These are phyloP conservation scores for Primulina huaijiensis DNA, from an alignment of 257 asterid species.

Conservation along the genomic window DNA sequence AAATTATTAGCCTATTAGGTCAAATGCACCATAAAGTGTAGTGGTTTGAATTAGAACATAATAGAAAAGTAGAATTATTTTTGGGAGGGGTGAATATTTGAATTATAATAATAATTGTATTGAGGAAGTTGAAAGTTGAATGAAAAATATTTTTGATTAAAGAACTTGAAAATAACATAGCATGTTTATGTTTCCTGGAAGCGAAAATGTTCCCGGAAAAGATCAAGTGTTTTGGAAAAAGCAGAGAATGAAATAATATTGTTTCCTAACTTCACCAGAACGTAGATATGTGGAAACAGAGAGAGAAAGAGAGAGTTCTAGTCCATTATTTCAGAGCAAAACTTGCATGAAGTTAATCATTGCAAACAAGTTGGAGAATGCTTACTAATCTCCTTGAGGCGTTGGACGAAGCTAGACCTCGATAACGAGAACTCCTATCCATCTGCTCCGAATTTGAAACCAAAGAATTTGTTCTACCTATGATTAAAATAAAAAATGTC, in stretches of 20 bases:
- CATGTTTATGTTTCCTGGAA: background rate
- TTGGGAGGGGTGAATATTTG: background rate
- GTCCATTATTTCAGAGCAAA: background rate
- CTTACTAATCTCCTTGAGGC: constrained; percentile 47
- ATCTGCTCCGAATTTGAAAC: constrained; percentile 69
- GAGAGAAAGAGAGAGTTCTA: constrained; percentile 16
- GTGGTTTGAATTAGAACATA: background rate
- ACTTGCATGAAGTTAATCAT: constrained; percentile 13
- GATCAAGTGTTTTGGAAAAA: background rate
- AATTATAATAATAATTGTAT: background rate
- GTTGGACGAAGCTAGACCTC: constrained; percentile 49
- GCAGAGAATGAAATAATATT: constrained; percentile 16
- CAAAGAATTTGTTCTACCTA: constrained; percentile 52
- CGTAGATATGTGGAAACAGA: constrained; percentile 13
- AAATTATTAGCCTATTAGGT: too few species aligned
- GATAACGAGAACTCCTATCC: constrained; percentile 53
- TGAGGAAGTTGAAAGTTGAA: background rate
- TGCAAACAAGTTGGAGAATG: constrained; percentile 29
- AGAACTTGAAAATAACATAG: background rate
- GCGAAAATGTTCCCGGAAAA: background rate
- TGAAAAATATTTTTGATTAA: too few species aligned
- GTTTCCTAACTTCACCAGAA: background rate
- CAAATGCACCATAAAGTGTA: too few species aligned
- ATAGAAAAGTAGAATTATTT: background rate
- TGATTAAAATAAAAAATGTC: constrained; percentile 25